Percentiles rank a stretch among this genome's conserved stretches.
Evolutionary conservation across 2,329 filamentous ascomycete genomes (phyloP).

Genomic region (Stylonectria norvegica): DNA sequence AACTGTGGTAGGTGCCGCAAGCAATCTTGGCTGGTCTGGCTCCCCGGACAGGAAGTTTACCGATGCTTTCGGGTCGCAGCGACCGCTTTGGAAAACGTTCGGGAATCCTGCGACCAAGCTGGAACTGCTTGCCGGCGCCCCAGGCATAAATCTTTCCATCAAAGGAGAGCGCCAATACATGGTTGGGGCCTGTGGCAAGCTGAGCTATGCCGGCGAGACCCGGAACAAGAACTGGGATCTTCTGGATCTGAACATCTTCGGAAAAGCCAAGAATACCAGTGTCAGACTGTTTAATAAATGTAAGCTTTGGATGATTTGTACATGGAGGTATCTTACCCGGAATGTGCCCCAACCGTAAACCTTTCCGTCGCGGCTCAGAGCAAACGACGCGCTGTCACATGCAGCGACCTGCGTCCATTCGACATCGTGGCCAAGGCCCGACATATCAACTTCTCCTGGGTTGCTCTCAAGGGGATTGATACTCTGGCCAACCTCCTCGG

Average conservation of each 20-base stretch:
- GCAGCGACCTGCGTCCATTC: slow-evolving; percentile 57
- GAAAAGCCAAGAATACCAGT: not conserved
- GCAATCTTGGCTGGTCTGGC: slow-evolving; percentile 63
- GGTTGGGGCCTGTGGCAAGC: slow-evolving; percentile 61
- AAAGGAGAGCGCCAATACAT: slow-evolving; percentile 59
- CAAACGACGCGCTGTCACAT: slow-evolving; percentile 67
- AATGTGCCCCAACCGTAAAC: slow-evolving; percentile 79
- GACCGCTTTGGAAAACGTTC: slow-evolving; percentile 39
- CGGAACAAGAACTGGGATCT: slow-evolving; percentile 45
- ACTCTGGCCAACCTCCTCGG: slow-evolving; percentile 45
- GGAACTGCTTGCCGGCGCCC: slow-evolving; percentile 37
- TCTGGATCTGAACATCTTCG: slow-evolving; percentile 40
- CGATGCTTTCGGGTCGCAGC: too few species aligned
- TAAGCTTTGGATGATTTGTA: not conserved
- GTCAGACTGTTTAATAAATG: not conserved
- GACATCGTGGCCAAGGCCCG: slow-evolving; percentile 52
- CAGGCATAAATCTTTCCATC: slow-evolving; percentile 36
- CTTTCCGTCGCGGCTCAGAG: slow-evolving; percentile 63
- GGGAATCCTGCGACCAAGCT: slow-evolving; percentile 47
- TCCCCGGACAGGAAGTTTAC: too few species aligned
- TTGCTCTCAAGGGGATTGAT: slow-evolving; percentile 64
- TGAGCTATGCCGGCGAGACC: slow-evolving; percentile 57
- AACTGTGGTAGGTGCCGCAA: slow-evolving; percentile 68
- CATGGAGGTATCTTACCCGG: slow-evolving; percentile 44
- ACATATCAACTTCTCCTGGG: slow-evolving; percentile 54